A percentile compares a stretch with the other conserved stretches of the same genome.
Evolutionary conservation across 139 green algal species (phyloP).

Genomic region (Chlorella ohadii): DNA sequence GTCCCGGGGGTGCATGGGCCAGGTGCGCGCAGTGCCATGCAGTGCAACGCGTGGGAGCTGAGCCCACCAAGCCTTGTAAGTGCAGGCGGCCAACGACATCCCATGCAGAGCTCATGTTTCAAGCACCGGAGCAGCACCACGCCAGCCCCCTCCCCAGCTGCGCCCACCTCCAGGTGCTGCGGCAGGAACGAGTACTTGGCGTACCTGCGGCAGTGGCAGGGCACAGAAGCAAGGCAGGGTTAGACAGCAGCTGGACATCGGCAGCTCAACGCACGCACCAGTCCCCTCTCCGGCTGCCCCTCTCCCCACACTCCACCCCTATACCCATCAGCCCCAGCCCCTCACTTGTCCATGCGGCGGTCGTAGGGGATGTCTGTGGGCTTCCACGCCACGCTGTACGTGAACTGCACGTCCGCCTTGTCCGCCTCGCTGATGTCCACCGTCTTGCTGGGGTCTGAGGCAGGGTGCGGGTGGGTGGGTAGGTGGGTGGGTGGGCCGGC

Average conservation of each 20-base stretch:
- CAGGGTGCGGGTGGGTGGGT: background rate
- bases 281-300: too few species aligned
- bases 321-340: too few species aligned
- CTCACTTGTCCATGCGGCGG: conserved; percentile 86
- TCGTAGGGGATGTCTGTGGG: conserved; percentile 72
- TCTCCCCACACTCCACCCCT: too few species aligned
- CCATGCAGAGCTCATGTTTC: too few species aligned
- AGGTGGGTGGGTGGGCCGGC: background rate
- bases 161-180: conserved; percentile 89
- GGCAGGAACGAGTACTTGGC: conserved; percentile 87
- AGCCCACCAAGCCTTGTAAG: too few species aligned
- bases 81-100: too few species aligned
- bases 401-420: conserved; percentile 69
- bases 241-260: too few species aligned
- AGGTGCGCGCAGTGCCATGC: too few species aligned
- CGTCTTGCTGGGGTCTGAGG: conserved; percentile 60
- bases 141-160: background rate
- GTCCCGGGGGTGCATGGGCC: background rate
- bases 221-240: background rate
- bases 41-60: too few species aligned
- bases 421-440: conserved; percentile 81
- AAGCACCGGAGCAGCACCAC: too few species aligned
- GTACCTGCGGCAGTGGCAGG: conserved; percentile 54
- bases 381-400: conserved; percentile 91
- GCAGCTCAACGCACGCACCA: too few species aligned